Conservation (phyloP, 2,329 filamentous ascomycete species). For the Clarireedia sp. region DNA sequence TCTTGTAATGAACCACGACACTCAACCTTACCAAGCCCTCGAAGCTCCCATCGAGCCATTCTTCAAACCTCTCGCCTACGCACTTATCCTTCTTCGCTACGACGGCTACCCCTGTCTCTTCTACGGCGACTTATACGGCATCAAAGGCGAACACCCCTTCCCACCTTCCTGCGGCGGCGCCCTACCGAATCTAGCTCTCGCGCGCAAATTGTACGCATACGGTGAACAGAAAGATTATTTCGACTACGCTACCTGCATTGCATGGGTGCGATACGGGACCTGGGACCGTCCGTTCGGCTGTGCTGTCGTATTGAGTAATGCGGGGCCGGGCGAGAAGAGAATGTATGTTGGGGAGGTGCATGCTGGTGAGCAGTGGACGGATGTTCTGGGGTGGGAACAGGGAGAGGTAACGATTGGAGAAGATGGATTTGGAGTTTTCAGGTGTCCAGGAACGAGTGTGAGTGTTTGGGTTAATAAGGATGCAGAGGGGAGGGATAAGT, state of each 20-base stretch:
- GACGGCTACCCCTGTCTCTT: conserved; percentile 61
- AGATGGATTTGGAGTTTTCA: conserved; percentile 52
- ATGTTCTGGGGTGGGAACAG: conserved; percentile 48
- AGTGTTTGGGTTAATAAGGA: conserved; percentile 53
- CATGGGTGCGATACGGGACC: conserved; percentile 45
- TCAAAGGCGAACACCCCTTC: conserved; percentile 39
- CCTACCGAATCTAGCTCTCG: conserved; percentile 51
- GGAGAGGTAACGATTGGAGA: conserved; percentile 50
- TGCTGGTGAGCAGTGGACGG: conserved; percentile 54
- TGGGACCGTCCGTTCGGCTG: conserved; percentile 41
- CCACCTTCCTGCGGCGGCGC: conserved; percentile 45
- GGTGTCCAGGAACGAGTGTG: conserved; percentile 45
- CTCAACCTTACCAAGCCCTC: conserved; percentile 54
- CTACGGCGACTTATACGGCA: conserved; percentile 63
- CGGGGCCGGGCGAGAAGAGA: conserved; percentile 39
- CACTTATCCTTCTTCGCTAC: conserved; percentile 59
- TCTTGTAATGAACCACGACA: conserved; percentile 67
- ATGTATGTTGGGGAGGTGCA: conserved; percentile 56
- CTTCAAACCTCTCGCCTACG: conserved; percentile 66
- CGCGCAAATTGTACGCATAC: conserved; percentile 59
- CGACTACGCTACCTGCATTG: conserved; percentile 51
- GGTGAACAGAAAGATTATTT: conserved; percentile 59
- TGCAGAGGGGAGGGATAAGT: conserved; percentile 41
- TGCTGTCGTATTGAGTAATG: conserved; percentile 50
- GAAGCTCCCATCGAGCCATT: conserved; percentile 54